Base-by-base conservation (phyloP, 169 alveolate genomes). In the Plasmodium malariae region DNA sequence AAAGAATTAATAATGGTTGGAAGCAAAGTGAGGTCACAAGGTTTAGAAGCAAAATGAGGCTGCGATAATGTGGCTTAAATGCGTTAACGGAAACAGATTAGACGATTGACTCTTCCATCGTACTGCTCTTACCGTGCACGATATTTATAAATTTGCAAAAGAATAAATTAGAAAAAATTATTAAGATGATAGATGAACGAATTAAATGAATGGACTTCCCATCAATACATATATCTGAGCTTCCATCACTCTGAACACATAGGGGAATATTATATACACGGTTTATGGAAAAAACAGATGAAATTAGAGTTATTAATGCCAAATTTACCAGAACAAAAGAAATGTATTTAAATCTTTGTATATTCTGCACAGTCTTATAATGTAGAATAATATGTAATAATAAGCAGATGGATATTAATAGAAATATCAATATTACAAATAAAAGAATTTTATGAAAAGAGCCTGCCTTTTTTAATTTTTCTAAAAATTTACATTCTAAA, bases 171-270 rank as follows among this genome's bases (percentile, higher is more conserved):
- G 90, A 80, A 37, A 80, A 80, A 32, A 80, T 80, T 14, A 80
- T 12, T 37, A 80, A 80, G 19, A 80, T 28, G 54, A 80, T 80
- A 6, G 83, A 48, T 0, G 90, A 36, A 14, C 90, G 90, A 1
- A 80, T 80, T 11, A 80, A 48, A 43, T 63, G 17, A 24, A 67
- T 49, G 14, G 92, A 85, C 17, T 32, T 14, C 2, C 92, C 92
- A 57, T 70, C 87, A 19, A 51, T n/a, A 37, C 92, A 85, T 9
- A 68, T 85, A n/a, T 68, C 92, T 0, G 92, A 68, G n/a, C 92
- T 85, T 0, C 92, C 92, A 54, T 85, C 92, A 40, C n/a, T 36
- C 62, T 68, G 80, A 0, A 85, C 92, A 69, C 92, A 85, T 19
- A 85, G 63, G 2, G 92, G 92, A 30, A 85, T 85, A 62, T 85